A percentile compares a stretch with the other conserved stretches of the same genome.
These are phyloP conservation scores for Camptophora hylomeconis DNA, from an alignment of 2,329 filamentous ascomycete genomes.

Conservation along the genomic window DNA sequence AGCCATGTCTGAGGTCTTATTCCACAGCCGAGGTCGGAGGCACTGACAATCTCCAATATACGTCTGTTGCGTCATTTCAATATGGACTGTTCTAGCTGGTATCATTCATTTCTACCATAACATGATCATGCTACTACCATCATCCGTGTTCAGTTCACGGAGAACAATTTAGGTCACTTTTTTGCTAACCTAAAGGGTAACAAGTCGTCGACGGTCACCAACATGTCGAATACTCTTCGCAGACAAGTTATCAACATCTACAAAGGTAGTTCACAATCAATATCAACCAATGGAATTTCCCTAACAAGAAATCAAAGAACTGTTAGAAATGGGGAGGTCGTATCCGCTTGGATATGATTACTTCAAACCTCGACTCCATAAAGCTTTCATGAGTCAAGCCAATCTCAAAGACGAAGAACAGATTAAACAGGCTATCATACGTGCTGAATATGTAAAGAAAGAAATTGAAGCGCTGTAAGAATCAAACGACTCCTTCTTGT, in stretches of 20 bases:
- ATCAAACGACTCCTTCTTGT: conserved; percentile 10
- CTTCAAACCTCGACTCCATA: conserved; percentile 69
- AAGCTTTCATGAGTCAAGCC: conserved; percentile 69
- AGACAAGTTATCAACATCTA: conserved; percentile 74
- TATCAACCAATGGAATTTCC: conserved; percentile 1
- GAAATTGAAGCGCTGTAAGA: conserved; percentile 79
- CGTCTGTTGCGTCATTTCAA: too few species aligned
- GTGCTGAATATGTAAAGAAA: conserved; percentile 84
- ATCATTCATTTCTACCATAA: too few species aligned
- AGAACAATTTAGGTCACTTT: too few species aligned
- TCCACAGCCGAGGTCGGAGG: too few species aligned
- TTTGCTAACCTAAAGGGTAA: too few species aligned
- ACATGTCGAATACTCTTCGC: conserved; percentile 47
- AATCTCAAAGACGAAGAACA: conserved; percentile 56
- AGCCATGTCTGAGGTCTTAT: too few species aligned
- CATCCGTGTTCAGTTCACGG: too few species aligned
- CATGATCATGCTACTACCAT: too few species aligned
- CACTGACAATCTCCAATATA: too few species aligned
- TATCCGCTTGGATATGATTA: conserved; percentile 78
- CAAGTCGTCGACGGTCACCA: too few species aligned
- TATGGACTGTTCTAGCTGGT: too few species aligned
- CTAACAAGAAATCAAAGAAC: conserved; percentile 53
- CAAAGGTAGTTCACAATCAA: conserved; percentile 53
- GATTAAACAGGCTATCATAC: conserved; percentile 61
- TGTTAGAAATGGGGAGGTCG: conserved; percentile 70